Evolutionary conservation across 2,329 filamentous ascomycete species (phyloP), one percentile per base, ranked within the genome.

Genomic region (Cryoendolithus antarcticus): DNA sequence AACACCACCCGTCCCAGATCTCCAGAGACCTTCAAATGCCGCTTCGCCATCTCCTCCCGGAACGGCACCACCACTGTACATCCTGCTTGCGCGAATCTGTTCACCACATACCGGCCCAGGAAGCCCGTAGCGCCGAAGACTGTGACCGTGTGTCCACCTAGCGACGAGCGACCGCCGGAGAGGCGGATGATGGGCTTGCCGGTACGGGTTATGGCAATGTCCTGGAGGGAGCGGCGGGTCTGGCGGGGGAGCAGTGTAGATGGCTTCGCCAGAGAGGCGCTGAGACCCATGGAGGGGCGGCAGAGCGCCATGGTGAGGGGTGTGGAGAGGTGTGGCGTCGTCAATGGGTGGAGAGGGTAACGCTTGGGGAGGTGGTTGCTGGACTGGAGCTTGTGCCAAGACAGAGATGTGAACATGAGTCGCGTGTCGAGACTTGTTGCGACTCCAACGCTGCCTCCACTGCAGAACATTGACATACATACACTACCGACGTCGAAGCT

Each of bases 121-220:
- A 93, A 89, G 48, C 91, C 91, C 45, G 88, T 95, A 57, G 91
- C 91, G 65, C 91, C 91, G 66, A 98, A 98, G 55, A 98, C 89
- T 43, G 91, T 98, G 45, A 84, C 89, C 47, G 88, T 95, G 67
- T 96, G 86, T 51, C 89, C 89, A 86, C 56, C 57, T 19, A 53
- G 44, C 39, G 48, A 52, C 56, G 64, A 57, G 57, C 89, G 80
- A 70, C 91, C 91, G 66, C 89, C 89, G 58, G 88, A 78, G 41
- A 82, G 71, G 57, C 86, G 82, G 58, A 96, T 69, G 55, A 96
- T 88, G 46, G 91, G 89, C 72, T 94, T 95, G 63, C 91, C 91
- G 42, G 91, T 98, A 56, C 91, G 76, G 46, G 89, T 93, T 59
- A 98, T 94, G 56, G 83, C 72, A 58, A 98, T 75, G 70, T 98